These are phyloP conservation scores for Colletotrichum lentis DNA, from an alignment of 2,329 filamentous ascomycete species.

Conservation along the genomic window DNA sequence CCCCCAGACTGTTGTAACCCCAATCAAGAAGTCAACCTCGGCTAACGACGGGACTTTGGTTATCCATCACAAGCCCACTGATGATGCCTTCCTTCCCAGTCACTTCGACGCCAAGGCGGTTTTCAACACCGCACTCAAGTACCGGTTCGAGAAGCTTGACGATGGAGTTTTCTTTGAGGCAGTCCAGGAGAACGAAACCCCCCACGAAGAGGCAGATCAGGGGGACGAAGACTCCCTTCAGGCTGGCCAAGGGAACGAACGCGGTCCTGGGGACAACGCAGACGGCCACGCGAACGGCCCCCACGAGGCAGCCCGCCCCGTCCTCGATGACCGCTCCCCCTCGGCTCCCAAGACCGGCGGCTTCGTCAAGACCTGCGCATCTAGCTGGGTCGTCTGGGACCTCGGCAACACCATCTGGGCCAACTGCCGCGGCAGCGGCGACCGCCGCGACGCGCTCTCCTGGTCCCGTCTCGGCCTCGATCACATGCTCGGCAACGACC, in stretches of 20 bases:
- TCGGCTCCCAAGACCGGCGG: background rate
- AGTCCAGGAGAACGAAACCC: background rate
- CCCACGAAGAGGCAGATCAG: too few species aligned
- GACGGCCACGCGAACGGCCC: background rate
- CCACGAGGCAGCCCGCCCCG: background rate
- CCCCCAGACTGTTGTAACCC: background rate
- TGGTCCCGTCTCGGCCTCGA: slow-evolving; percentile 26
- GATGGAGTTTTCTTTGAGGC: too few species aligned
- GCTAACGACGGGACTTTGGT: background rate
- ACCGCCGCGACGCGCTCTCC: background rate
- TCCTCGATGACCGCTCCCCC: slow-evolving; percentile 1
- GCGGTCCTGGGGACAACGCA: background rate
- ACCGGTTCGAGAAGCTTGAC: background rate
- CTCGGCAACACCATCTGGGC: slow-evolving; percentile 15
- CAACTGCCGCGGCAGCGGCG: slow-evolving; percentile 13
- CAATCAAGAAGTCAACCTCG: background rate
- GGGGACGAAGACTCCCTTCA: too few species aligned
- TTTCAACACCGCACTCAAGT: background rate
- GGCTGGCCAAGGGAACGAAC: too few species aligned
- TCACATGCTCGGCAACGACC: slow-evolving; percentile 27
- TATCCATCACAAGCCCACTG: background rate
- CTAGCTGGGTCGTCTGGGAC: slow-evolving; percentile 19
- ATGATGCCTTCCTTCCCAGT: too few species aligned
- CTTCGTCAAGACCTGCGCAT: slow-evolving; percentile 11
- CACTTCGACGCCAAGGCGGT: background rate